Evolutionary conservation across 768 basidiomycete species (phyloP).

Genomic region (Kwoniella sp.): DNA sequence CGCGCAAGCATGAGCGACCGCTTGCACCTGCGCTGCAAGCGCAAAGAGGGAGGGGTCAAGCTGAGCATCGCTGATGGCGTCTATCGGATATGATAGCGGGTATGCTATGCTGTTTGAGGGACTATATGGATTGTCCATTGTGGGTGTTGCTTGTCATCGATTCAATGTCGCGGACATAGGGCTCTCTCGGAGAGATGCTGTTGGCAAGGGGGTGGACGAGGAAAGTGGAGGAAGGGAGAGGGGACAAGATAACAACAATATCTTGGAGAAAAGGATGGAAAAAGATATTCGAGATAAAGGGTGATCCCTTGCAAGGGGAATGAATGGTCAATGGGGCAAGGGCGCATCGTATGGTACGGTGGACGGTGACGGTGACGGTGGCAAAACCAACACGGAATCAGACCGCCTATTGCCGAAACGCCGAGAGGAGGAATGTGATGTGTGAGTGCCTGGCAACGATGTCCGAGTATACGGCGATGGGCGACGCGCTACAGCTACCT

Average conservation of each 20-base stretch:
- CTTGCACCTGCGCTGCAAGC: conserved; percentile 20
- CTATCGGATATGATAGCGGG: not conserved
- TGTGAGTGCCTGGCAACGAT: too few relatives aligned
- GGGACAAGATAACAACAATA: not conserved
- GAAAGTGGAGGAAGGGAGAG: conserved; percentile 15
- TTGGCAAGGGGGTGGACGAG: conserved; percentile 13
- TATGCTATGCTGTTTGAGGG: conserved; percentile 2
- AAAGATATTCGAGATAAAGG: conserved; percentile 11
- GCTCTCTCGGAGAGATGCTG: too few relatives aligned
- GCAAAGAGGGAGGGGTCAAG: conserved; percentile 15
- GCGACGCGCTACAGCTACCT: too few relatives aligned
- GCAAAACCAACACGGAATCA: too few relatives aligned
- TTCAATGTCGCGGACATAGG: too few relatives aligned
- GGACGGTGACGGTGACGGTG: too few relatives aligned
- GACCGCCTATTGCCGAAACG: too few relatives aligned
- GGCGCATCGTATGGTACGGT: too few relatives aligned
- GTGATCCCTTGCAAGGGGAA: too few relatives aligned
- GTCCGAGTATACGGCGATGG: too few relatives aligned
- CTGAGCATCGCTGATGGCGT: conserved; percentile 4
- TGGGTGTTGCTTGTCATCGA: not conserved
- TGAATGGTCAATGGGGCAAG: too few relatives aligned
- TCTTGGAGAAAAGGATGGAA: conserved; percentile 16
- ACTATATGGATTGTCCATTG: not conserved
- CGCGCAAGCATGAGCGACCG: conserved; percentile 17
- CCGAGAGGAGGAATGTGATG: too few relatives aligned